phyloP scores from a whole-genome alignment of 2,329 filamentous ascomycete genomes.

The Graphium sp. region DNA sequence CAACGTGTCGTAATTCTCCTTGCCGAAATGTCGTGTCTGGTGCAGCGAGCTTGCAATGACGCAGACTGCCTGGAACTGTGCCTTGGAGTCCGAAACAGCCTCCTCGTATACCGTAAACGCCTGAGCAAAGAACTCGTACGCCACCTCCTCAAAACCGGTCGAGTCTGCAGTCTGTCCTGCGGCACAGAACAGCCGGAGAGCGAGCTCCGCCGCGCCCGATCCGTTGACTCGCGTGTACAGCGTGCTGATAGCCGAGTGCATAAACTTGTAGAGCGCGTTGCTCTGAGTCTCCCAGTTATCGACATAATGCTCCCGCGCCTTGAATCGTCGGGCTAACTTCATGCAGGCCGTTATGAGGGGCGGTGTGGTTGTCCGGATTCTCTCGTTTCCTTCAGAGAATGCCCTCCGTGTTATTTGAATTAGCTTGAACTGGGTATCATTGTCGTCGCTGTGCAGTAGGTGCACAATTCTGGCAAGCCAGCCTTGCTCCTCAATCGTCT shows the following conservation, averaged over 20 bases:
- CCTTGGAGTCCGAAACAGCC: slow-evolving; percentile 84
- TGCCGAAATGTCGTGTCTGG: slow-evolving; percentile 75
- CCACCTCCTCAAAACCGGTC: slow-evolving; percentile 83
- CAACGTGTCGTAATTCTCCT: slow-evolving; percentile 95
- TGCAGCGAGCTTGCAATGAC: slow-evolving; percentile 83
- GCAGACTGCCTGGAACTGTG: slow-evolving; percentile 95
- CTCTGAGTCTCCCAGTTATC: slow-evolving; percentile 46
- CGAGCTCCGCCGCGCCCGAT: slow-evolving; percentile 67
- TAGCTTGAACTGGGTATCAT: slow-evolving; percentile 87
- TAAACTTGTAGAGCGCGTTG: slow-evolving; percentile 84
- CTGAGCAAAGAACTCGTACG: slow-evolving; percentile 96
- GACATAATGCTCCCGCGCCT: slow-evolving; percentile 70
- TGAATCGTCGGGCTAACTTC: slow-evolving; percentile 78
- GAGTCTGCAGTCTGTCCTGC: slow-evolving; percentile 89
- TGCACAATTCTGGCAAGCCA: slow-evolving; percentile 91
- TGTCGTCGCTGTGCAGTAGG: slow-evolving; percentile 65
- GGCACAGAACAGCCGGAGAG: slow-evolving; percentile 75
- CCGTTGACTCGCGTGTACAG: slow-evolving; percentile 73
- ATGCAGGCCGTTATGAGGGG: slow-evolving; percentile 80
- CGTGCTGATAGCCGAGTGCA: slow-evolving; percentile 74
- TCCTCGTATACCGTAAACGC: slow-evolving; percentile 98
- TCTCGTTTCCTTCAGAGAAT: slow-evolving; percentile 81
- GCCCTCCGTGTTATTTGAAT: slow-evolving; percentile 77
- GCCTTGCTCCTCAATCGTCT: slow-evolving; percentile 95
- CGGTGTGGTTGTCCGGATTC: slow-evolving; percentile 89